Percentiles rank a stretch among this genome's conserved stretches.
phyloP scores from a whole-genome alignment of 441 rosid genomes.

The Pelargonium fulgidum region DNA sequence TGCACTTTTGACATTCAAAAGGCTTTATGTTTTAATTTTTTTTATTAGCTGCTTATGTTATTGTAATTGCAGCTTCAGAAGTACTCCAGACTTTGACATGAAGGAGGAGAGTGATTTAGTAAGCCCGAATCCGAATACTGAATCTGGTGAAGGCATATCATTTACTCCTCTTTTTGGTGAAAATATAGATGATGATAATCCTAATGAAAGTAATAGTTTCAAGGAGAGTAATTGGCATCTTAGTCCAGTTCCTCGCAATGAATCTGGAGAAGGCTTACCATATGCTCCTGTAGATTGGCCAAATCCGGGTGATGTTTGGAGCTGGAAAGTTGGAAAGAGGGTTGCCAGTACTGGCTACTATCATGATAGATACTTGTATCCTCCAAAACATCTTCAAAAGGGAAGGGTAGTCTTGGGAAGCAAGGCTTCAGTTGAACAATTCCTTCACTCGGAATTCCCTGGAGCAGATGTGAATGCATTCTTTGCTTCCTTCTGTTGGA shows the following conservation, averaged over 20 bases:
- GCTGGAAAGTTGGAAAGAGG: constrained; percentile 72
- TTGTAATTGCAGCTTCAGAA: not conserved
- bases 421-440: constrained; percentile 44
- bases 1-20: not conserved
- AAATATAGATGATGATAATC: constrained; percentile 33
- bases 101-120: not conserved
- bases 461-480: constrained; percentile 47
- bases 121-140: not conserved
- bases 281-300: constrained; percentile 85
- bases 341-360: constrained; percentile 36
- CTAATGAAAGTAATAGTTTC: constrained; percentile 28
- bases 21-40: not conserved
- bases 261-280: constrained; percentile 60
- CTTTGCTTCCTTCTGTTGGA: constrained; percentile 78
- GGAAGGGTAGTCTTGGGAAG: constrained; percentile 43
- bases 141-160: constrained; percentile 1
- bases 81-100: not conserved
- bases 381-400: constrained; percentile 44
- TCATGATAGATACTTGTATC: constrained; percentile 55
- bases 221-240: constrained; percentile 26
- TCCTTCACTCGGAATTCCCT: constrained; percentile 40
- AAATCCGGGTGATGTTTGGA: constrained; percentile 62
- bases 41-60: not conserved
- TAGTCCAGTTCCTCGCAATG: constrained; percentile 38
- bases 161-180: constrained; percentile 15